Conservation (phyloP, 768 basidiomycete species). For the Lactifluus pinguis region DNA sequence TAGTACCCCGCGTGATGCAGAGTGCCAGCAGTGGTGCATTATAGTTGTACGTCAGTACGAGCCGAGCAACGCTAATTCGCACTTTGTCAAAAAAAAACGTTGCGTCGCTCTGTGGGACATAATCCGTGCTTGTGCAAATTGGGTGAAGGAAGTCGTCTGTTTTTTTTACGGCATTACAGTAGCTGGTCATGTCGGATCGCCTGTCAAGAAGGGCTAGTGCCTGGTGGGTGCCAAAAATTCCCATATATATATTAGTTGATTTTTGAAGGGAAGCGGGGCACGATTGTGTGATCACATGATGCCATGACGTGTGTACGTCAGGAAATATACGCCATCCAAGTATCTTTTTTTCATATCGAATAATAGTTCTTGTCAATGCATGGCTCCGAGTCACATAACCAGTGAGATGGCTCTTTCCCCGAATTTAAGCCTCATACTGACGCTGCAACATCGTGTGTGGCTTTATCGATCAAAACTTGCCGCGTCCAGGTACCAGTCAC, state of each 20-base stretch:
- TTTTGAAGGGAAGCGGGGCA: slow-evolving; percentile 12
- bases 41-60: no score
- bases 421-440: not conserved
- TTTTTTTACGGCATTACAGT: not conserved
- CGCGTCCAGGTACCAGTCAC: slow-evolving; percentile 69
- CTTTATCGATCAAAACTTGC: slow-evolving; percentile 36
- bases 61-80: no score
- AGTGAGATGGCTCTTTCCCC: no score
- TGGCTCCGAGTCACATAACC: no score
- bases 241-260: slow-evolving; percentile 4
- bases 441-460: not conserved
- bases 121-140: no score
- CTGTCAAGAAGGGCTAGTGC: not conserved
- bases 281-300: slow-evolving; percentile 3
- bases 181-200: slow-evolving; percentile 12
- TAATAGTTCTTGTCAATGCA: no score
- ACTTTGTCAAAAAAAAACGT: no score
- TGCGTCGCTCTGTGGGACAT: no score
- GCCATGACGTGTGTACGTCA: not conserved
- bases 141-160: no score
- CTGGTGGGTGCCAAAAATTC: not conserved
- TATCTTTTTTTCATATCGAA: slow-evolving; percentile 4
- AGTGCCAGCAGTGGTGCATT: no score
- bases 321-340: not conserved
- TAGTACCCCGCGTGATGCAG: slow-evolving; percentile 11